Conservation (phyloP, 306 rosid genomes). For the Cicer arietinum region DNA sequence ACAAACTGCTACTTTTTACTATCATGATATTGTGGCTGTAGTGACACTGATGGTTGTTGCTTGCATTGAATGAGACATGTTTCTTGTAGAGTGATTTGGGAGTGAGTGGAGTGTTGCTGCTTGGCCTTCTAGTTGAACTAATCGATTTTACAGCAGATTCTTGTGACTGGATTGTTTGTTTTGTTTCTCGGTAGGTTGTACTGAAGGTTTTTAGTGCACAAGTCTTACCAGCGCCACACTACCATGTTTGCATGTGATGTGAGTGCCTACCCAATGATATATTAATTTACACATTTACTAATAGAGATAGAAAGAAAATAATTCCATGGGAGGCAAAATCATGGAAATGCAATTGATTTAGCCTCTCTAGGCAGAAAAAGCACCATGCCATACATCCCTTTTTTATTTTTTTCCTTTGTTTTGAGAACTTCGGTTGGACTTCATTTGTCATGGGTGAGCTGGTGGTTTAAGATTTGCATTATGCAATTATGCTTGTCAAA, state of each 20-base stretch:
- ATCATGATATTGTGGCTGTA: neutral
- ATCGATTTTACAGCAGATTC: neutral
- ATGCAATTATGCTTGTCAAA: neutral
- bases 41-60: neutral
- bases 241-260: too few relatives aligned
- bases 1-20: too few relatives aligned
- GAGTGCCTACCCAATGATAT: neutral
- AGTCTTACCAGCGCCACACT: too few relatives aligned
- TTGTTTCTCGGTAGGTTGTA: neutral
- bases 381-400: neutral
- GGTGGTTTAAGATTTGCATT: neutral
- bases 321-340: too few relatives aligned
- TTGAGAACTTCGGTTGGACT: constrained; percentile 2
- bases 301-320: neutral
- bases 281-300: neutral
- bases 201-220: neutral
- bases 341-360: neutral
- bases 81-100: neutral
- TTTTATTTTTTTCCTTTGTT: too few relatives aligned
- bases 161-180: neutral
- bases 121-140: neutral
- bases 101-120: neutral
- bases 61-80: neutral
- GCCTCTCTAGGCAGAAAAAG: neutral
- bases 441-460: neutral